A percentile compares a stretch with the other conserved stretches of the same genome.
These are phyloP conservation scores for Kwoniella heveanensis DNA, from an alignment of 768 basidiomycete species.

Conservation along the genomic window DNA sequence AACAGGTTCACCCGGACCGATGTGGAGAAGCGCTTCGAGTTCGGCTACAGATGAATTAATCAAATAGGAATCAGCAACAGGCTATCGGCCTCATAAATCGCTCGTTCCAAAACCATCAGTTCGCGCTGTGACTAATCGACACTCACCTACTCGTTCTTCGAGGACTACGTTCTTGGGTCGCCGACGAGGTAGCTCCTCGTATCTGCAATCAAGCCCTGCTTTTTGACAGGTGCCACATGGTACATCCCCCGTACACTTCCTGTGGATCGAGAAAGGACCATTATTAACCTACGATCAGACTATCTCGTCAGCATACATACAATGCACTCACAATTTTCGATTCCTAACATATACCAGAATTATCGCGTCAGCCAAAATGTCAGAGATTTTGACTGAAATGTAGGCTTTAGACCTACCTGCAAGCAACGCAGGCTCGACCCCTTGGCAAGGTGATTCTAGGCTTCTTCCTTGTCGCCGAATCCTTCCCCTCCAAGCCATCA, in stretches of 20 bases:
- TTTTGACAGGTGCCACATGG: constrained; percentile 43
- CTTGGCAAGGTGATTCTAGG: constrained; percentile 39
- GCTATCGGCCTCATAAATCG: no score
- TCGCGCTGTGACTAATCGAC: no score
- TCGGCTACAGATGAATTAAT: constrained; percentile 14
- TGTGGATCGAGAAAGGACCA: no score
- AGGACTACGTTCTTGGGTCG: constrained; percentile 38
- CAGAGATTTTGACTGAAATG: neutral
- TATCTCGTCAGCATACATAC: neutral
- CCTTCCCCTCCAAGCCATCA: constrained; percentile 7
- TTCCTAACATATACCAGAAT: constrained; percentile 18
- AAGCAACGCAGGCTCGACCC: constrained; percentile 45
- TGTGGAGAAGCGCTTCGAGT: constrained; percentile 17
- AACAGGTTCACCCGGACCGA: constrained; percentile 13
- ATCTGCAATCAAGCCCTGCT: constrained; percentile 37
- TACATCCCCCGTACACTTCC: constrained; percentile 46
- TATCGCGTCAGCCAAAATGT: neutral
- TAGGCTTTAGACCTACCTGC: constrained; percentile 21
- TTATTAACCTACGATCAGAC: no score
- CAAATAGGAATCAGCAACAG: no score
- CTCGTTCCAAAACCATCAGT: no score
- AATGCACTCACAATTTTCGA: constrained; percentile 43
- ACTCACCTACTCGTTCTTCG: constrained; percentile 47
- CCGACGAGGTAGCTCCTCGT: constrained; percentile 38
- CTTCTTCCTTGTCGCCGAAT: constrained; percentile 27